A percentile compares a stretch with the other conserved stretches of the same genome.
These are phyloP conservation scores for Phalaenopsis hybrid DNA, from an alignment of 116 monocot genomes.

Conservation along the genomic window DNA sequence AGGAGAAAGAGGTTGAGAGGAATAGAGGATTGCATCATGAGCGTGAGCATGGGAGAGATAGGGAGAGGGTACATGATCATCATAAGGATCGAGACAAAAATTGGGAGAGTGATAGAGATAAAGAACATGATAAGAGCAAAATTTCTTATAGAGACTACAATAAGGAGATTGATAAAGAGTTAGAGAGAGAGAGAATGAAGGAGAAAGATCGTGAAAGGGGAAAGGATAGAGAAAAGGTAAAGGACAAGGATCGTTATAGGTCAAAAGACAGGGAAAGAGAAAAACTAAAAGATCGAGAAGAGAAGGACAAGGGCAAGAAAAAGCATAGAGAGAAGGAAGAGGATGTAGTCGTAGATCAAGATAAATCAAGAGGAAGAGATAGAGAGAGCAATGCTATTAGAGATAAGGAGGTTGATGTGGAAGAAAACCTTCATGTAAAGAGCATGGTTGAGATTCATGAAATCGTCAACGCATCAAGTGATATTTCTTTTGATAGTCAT, in stretches of 20 bases:
- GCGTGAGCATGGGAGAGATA: constrained; percentile 12
- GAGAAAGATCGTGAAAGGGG: constrained; percentile 15
- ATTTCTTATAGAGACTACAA: constrained; percentile 17
- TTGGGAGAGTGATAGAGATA: constrained; percentile 18
- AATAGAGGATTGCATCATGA: constrained; percentile 11
- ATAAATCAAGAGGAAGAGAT: constrained; percentile 19
- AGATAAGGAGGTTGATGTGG: constrained; percentile 19
- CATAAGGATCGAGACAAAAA: constrained; percentile 24
- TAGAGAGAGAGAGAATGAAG: constrained; percentile 12
- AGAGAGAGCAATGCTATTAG: constrained; percentile 9
- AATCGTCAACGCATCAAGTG: constrained; percentile 5
- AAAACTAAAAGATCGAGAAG: constrained; percentile 12
- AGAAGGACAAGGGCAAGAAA: constrained; percentile 12
- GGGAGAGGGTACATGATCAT: constrained; percentile 13
- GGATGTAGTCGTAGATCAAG: constrained; percentile 8
- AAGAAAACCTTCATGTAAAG: constrained; percentile 11
- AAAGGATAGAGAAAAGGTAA: constrained; percentile 15
- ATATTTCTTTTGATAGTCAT: constrained; percentile 11
- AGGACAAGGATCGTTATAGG: constrained; percentile 23
- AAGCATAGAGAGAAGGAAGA: constrained; percentile 13
- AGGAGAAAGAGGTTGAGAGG: constrained; percentile 21
- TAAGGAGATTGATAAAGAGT: constrained; percentile 25
- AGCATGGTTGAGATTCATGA: constrained; percentile 9
- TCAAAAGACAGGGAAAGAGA: constrained; percentile 29
- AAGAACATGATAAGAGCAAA: constrained; percentile 17